Percentiles rank a stretch among this genome's conserved stretches.
Conservation (phyloP, 1,284 basidiomycete species). For the Ustilago sp. region DNA sequence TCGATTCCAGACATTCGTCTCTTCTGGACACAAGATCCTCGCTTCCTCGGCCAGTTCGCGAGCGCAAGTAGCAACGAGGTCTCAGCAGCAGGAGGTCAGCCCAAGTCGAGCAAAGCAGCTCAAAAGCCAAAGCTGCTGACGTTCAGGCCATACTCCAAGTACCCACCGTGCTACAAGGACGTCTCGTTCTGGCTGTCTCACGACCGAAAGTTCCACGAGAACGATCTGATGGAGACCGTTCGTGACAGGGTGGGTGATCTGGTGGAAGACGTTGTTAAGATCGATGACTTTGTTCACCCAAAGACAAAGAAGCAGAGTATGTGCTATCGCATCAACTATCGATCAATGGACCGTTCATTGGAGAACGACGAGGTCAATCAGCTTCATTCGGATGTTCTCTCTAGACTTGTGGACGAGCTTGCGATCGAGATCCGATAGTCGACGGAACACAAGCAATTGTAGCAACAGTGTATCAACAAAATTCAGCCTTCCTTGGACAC, state of each 20-base stretch:
- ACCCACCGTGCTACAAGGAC: conserved; percentile 68
- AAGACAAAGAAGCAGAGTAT: conserved; percentile 83
- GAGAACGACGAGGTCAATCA: conserved; percentile 89
- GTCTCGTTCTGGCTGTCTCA: conserved; percentile 75
- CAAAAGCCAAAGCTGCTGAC: conserved; percentile 57
- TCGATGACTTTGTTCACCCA: conserved; percentile 91
- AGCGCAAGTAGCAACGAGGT: conserved; percentile 63
- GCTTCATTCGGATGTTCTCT: conserved; percentile 75
- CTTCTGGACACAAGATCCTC: conserved; percentile 92
- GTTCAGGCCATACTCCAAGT: conserved; percentile 67
- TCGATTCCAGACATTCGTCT: conserved; percentile 98
- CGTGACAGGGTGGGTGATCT: conserved; percentile 90
- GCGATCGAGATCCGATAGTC: conserved; percentile 55
- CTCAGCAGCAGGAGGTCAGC: conserved; percentile 33
- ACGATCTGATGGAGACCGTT: conserved; percentile 95
- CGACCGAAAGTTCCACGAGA: conserved; percentile 79
- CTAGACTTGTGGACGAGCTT: conserved; percentile 71
- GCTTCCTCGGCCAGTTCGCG: conserved; percentile 90
- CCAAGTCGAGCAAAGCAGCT: conserved; percentile 2
- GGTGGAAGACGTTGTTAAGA: conserved; percentile 88
- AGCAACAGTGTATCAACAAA: neutral
- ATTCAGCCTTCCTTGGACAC: too few relatives aligned
- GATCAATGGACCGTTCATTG: conserved; percentile 94
- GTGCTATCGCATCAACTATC: conserved; percentile 92
- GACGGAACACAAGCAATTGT: neutral